Evolutionary conservation across 805 yeast genomes (phyloP).

Genomic region (Clavispora vitiphila): DNA sequence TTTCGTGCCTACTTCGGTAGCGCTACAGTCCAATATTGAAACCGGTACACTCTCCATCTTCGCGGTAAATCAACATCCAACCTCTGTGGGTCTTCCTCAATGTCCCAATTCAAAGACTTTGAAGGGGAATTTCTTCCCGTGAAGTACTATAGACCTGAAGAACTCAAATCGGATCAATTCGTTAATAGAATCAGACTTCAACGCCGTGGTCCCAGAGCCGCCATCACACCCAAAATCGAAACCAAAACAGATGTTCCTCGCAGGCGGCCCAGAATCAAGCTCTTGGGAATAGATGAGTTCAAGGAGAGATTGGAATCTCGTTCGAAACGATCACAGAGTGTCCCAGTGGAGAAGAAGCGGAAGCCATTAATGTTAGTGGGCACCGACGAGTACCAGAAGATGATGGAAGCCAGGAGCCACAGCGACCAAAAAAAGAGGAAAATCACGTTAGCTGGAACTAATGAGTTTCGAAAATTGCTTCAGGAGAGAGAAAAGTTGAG

Average conservation of each 20-base stretch:
- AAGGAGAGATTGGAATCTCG: background rate
- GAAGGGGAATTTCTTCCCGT: constrained; percentile 28
- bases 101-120: constrained; percentile 19
- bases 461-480: constrained; percentile 4
- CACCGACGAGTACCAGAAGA: constrained; percentile 1
- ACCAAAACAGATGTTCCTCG: background rate
- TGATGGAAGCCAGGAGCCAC: background rate
- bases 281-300: background rate
- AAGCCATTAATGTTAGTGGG: background rate
- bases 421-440: background rate
- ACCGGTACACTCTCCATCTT: background rate
- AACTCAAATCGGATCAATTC: constrained; percentile 14
- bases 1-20: no score
- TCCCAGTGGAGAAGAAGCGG: background rate
- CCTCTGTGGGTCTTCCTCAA: background rate
- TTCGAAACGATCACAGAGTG: background rate
- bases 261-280: background rate
- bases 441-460: constrained; percentile 3
- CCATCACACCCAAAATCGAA: background rate
- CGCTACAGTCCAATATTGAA: background rate
- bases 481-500: constrained; percentile 2
- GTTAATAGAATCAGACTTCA: constrained; percentile 4
- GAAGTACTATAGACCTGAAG: constrained; percentile 18
- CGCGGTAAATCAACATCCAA: background rate
- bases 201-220: background rate